Evolutionary conservation across 2,329 filamentous ascomycete genomes (phyloP), one percentile per base, ranked within the genome.

Genomic region (Mycosphaerella sp.): DNA sequence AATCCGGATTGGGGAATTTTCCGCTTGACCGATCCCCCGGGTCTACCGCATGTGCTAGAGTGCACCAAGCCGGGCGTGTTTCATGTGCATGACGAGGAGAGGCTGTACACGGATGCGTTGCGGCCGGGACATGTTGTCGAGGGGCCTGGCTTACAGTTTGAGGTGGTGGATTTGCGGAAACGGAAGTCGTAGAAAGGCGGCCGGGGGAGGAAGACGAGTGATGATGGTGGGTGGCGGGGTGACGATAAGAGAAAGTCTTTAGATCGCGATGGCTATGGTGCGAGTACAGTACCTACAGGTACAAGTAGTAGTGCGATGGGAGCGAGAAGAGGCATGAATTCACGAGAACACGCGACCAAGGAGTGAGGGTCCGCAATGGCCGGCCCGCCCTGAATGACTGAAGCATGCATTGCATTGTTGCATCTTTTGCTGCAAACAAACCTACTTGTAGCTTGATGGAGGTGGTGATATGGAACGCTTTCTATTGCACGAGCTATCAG

Each of bases 1-100:
- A 77, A 79, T 36, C 87, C 87, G 43, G 86, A 84, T 82, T 91
- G 74, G 74, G 93, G 93, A 46, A 86, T 95, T 23, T 98, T 97
- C 72, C 83, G 93, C 34, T 77, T 98, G 4, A 98, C 93, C 0
- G 88, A 96, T 70, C 93, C 93, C 0, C 92, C 93, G 0, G 93
- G 93, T 0, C 79, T 97, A 62, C 83, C 87, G 59, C 82, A 89
- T n/a, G 85, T 98, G 34, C 76, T 95, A 43, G 80, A 83, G 40
- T 98, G 93, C 72, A 83, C 74, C 2, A 81, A 90, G 56, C 80
- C 80, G 0, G 87, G 88, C 1, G 79, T 95, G 0, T 98, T 98
- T 69, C 93, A 98, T 69, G 88, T 83, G 5, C 85, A 89, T 65
- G 71, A 72, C 0, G 77, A 86, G 59, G 77, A 81, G 26, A 85